Base-by-base conservation (phyloP, 2,329 filamentous ascomycete species). In the Epichloe coenophiala region DNA sequence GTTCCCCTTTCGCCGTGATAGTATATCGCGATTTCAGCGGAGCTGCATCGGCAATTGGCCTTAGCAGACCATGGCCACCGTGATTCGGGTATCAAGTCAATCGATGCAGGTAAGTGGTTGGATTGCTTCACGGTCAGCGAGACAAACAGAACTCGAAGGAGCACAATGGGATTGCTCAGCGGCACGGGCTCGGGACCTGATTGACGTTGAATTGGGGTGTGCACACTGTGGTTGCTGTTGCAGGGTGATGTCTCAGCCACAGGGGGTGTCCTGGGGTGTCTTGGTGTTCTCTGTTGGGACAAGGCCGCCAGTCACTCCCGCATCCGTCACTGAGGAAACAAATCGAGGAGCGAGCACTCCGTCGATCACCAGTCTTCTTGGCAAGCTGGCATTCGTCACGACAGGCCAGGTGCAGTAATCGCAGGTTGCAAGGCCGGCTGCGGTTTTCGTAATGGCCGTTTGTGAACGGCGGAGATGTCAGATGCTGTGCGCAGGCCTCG, bases 311-410 rank as follows among this genome's bases (percentile, higher is more conserved):
- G 45, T 47, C 44, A 51, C 53, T 31, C 45, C 56, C 49, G 53
- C 55, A 57, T 53, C 45, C 54, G 55, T 58, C 57, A 53, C 57
- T 56, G 53, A 21, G 57, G 55, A 53, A 51, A 58, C 54, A 55
- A 48, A 37, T 47, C 44, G 44, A 47, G 43, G 35, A 45, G 27
- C 41, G 8, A 42, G 35, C 31, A n/a, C 33, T 38, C 31, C 39
- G 39, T 37, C 47, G n/a, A 33, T n/a, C n/a, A 4, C 17, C 39
- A 15, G 27, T 42, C 21, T 17, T 31, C 21, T 39, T 13, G 13
- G 36, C 33, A n/a, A 42, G n/a, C n/a, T 17, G 17, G 33, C 19
- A 15, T 47, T 27, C 33, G 45, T 37, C 45, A 27, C 35, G 7
- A n/a, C 19, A 9, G 12, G 35, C 45, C 11, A 27, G 15, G 21